Evolutionary conservation across 1,139 yeast species (phyloP), one percentile per base, ranked within the genome.

Genomic region (Debaryomyces udenii): DNA sequence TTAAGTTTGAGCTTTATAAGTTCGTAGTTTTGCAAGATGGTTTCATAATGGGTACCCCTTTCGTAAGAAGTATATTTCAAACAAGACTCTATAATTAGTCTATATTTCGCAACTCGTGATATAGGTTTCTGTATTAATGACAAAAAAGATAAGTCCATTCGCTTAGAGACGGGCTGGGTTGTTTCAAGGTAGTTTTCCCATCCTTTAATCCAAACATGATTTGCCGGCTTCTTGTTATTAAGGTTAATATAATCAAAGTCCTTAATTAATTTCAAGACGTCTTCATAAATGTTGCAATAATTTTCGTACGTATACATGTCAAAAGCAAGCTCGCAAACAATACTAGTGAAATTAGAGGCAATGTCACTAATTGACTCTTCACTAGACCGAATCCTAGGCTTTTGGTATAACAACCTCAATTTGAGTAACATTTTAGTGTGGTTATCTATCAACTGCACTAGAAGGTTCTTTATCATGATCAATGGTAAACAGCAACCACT

Each of bases 91-190:
- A 78, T 48, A 18, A 81, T 65, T 31, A 81, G 58, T 37, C 70
- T 67, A 51, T 81, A 81, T 48, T 79, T 77, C 4, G 74, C 62
- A 11, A 78, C 65, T 44, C 86, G 59, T 16, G 74, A 62, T 3
- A 78, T 65, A 2, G 87, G 86, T 53, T 71, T 70, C 47, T 78
- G 81, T 27, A 78, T 57, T 37, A 81, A 63, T 0, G 86, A 79
- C 10, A 61, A 48, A 34, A 77, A 72, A 0, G 81, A 73, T 16
- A 76, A 56, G 51, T 78, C 83, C 56, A 65, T 55, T 3, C 56
- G 58, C 17, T 52, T 60, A 0, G 55, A 44, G 0, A 43, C 35
- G 2, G 70, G 66, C 44, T 74, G 79, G 0, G 76, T 64, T 1
- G 73, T 66, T 49, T 74, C 78, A 9, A 76, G 52, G 42, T 72